phyloP scores from a whole-genome alignment of 495 filamentous ascomycete species.

The Chaetomium tenue region DNA sequence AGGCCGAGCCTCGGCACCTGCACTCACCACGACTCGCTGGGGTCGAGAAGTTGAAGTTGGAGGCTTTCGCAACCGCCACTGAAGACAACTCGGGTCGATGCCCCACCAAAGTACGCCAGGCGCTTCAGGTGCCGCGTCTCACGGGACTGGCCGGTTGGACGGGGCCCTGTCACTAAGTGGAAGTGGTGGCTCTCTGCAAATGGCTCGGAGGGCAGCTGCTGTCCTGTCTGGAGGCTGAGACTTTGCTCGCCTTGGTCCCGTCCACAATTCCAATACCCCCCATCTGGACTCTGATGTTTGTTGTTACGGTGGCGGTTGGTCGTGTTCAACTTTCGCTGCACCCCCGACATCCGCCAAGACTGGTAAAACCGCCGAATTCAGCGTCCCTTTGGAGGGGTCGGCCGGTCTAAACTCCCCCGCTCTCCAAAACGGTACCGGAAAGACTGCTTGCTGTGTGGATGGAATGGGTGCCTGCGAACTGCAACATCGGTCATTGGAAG shows the following conservation, averaged over 20 bases:
- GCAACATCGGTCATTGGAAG: too few relatives aligned
- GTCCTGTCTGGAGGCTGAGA: conserved; percentile 40
- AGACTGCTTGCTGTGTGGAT: neutral
- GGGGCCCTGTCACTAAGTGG: conserved; percentile 46
- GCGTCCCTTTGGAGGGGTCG: conserved; percentile 58
- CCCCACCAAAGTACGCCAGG: too few relatives aligned
- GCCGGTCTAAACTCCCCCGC: conserved; percentile 75
- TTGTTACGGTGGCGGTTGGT: neutral
- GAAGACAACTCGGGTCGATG: neutral
- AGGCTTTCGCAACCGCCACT: too few relatives aligned
- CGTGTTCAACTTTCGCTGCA: conserved; percentile 64
- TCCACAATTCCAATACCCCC: conserved; percentile 78
- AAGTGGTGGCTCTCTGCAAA: conserved; percentile 65
- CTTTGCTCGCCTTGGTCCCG: conserved; percentile 58
- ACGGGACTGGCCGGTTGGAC: neutral
- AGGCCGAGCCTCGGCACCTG: too few relatives aligned
- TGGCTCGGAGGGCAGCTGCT: conserved; percentile 53
- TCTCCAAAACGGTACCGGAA: conserved; percentile 58
- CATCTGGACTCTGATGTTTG: neutral
- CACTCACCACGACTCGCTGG: too few relatives aligned
- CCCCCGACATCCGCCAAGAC: conserved; percentile 59
- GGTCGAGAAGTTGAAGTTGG: too few relatives aligned
- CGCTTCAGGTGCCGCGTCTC: too few relatives aligned
- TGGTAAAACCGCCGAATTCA: conserved; percentile 63
- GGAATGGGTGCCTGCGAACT: too few relatives aligned